A percentile compares a stretch with the other conserved stretches of the same genome.
These are phyloP conservation scores for Erysiphe neolycopersici DNA, from an alignment of 2,329 filamentous ascomycete genomes.

Conservation along the genomic window DNA sequence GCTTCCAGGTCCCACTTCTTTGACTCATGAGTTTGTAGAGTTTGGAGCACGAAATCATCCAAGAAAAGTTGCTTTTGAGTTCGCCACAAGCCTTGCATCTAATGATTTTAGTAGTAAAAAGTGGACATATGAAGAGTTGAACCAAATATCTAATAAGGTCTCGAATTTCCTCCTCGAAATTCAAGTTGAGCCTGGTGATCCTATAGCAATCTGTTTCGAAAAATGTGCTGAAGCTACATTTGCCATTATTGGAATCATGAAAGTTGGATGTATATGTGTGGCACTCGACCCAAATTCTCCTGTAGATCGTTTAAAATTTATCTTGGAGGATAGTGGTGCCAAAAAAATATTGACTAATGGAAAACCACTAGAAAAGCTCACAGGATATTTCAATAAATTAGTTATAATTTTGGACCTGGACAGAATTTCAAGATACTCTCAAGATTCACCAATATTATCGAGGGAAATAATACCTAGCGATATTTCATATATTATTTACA, in stretches of 20 bases:
- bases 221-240: conserved; percentile 16
- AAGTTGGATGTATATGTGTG: conserved; percentile 15
- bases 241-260: conserved; percentile 14
- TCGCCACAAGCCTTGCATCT: conserved; percentile 30
- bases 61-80: conserved; percentile 43
- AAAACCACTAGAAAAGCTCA: conserved; percentile 17
- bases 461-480: conserved; percentile 8
- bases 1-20: conserved; percentile 25
- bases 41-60: conserved; percentile 27
- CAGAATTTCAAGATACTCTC: conserved; percentile 2
- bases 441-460: conserved; percentile 8
- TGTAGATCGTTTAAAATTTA: conserved; percentile 12
- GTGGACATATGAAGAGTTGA: conserved; percentile 54
- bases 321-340: conserved; percentile 34
- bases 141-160: conserved; percentile 44
- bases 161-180: conserved; percentile 32
- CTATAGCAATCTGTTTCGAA: conserved; percentile 15
- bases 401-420: conserved; percentile 7
- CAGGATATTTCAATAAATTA: conserved; percentile 3
- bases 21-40: conserved; percentile 63
- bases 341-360: conserved; percentile 32
- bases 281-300: conserved; percentile 17
- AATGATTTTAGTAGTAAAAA: conserved; percentile 19
- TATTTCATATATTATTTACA: conserved; percentile 14
- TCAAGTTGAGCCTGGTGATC: conserved; percentile 25